Evolutionary conservation across 208 protist species (phyloP), one percentile per base, ranked within the genome.

Genomic region (Trypanosoma melophagium): DNA sequence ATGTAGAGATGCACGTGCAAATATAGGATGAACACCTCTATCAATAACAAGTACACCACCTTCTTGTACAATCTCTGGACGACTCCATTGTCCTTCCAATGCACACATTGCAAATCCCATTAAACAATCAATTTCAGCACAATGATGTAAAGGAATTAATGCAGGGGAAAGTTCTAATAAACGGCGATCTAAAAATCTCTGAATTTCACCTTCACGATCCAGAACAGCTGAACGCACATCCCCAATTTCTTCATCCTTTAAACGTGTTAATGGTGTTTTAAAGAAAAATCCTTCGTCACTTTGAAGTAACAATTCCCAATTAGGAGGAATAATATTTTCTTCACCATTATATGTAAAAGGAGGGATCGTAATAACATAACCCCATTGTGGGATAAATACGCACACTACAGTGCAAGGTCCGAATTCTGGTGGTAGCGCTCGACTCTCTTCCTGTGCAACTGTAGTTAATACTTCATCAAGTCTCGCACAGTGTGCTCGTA

Each of bases 71-170:
- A 76, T 55, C 44, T 49, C 40, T 17, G 88, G 88, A 19, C 79
- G 70, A 51, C 60, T 72, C 87, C 90, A 95, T 56, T 84, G 77
- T 38, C 83, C 80, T 53, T 89, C 78, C n/a, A 74, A 60, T 7
- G 90, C 85, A 24, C 80, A 81, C 19, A 83, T 63, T 16, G 87
- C 78, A 62, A 95, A 89, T 17, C 78, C 77, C 53, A 89, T 62
- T 4, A 94, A 77, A 60, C 83, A 92, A 76, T 96, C 90, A 50
- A 96, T 66, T 71, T 90, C 79, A 12, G 86, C 86, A 57, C 69
- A 75, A 44, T 57, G 49, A 52, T 63, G 40, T 19, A 92, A 44
- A 1, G 81, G 78, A 57, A 94, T 74, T 19, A 96, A 54, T 52
- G 81, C 77, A 1, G 87, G 79, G 7, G 86, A 89, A 66, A 69